phyloP scores from a whole-genome alignment of 2,329 filamentous ascomycete species.

The Grosmannia clavigera region DNA sequence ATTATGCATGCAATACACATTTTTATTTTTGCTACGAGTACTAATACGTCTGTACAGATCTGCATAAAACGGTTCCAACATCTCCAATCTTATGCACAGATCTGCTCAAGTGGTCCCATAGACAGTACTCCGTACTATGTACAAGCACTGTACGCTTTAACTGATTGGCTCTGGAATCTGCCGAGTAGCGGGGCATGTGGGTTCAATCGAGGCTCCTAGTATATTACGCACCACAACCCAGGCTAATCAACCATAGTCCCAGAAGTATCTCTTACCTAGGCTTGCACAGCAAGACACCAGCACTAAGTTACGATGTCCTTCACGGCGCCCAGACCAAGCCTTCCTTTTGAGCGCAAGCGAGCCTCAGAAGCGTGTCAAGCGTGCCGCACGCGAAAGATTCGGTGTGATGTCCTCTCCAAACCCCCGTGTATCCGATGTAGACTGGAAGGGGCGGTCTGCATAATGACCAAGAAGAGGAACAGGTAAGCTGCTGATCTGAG shows the following conservation, averaged over 20 bases:
- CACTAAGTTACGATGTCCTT: neutral
- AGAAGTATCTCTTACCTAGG: too few species aligned
- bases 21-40: too few species aligned
- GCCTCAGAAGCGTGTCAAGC: neutral
- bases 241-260: too few species aligned
- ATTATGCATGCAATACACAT: too few species aligned
- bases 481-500: neutral
- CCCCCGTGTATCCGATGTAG: neutral
- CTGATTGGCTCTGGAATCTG: neutral
- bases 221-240: neutral
- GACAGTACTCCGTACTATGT: too few species aligned
- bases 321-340: neutral
- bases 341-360: neutral
- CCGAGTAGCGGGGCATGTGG: neutral
- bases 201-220: neutral
- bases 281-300: too few species aligned
- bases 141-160: too few species aligned
- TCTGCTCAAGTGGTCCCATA: too few species aligned
- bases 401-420: neutral
- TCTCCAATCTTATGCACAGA: too few species aligned
- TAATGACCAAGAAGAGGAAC: slow-evolving; percentile 1
- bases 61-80: too few species aligned
- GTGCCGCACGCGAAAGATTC: neutral
- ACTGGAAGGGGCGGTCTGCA: neutral
- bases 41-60: too few species aligned